phyloP scores from a whole-genome alignment of 1,284 basidiomycete species.

The Sanguinoderma infundibulare region DNA sequence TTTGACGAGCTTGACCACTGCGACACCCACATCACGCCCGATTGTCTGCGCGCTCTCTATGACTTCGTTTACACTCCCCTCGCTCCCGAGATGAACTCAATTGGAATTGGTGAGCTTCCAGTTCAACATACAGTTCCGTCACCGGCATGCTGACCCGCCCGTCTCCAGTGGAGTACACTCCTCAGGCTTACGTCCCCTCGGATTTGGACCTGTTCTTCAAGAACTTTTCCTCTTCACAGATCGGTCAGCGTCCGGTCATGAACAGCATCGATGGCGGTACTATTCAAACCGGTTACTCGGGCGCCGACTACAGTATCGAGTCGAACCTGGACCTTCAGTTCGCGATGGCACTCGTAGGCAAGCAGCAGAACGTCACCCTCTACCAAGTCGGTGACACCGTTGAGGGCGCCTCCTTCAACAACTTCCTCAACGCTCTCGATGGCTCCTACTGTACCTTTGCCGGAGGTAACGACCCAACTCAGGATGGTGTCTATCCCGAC shows the following conservation, averaged over 20 bases:
- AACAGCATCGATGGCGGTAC: conserved; percentile 51
- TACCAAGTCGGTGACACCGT: conserved; percentile 27
- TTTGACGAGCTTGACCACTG: conserved; percentile 37
- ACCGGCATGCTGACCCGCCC: not conserved
- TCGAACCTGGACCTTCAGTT: conserved; percentile 58
- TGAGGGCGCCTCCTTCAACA: conserved; percentile 47
- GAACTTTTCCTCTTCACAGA: conserved; percentile 39
- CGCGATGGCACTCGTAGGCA: conserved; percentile 50
- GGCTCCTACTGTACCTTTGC: conserved; percentile 61
- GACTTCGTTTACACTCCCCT: conserved; percentile 1
- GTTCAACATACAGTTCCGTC: not conserved
- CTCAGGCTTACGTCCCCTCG: conserved; percentile 44
- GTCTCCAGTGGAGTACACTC: conserved; percentile 49
- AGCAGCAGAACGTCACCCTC: conserved; percentile 44
- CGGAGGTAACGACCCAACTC: conserved; percentile 58
- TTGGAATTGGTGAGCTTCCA: conserved; percentile 57
- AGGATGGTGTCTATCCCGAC: conserved; percentile 31
- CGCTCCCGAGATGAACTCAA: conserved; percentile 11
- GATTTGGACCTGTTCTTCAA: conserved; percentile 50
- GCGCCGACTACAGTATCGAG: conserved; percentile 51
- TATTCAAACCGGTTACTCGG: conserved; percentile 16
- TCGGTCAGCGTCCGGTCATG: conserved; percentile 33
- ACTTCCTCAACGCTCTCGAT: conserved; percentile 52
- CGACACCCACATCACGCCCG: conserved; percentile 50
- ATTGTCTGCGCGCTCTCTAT: conserved; percentile 45